Percentiles rank a stretch among this genome's conserved stretches.
phyloP scores from a whole-genome alignment of 108 stramenopile genomes.

The Nitzschia putrida region DNA sequence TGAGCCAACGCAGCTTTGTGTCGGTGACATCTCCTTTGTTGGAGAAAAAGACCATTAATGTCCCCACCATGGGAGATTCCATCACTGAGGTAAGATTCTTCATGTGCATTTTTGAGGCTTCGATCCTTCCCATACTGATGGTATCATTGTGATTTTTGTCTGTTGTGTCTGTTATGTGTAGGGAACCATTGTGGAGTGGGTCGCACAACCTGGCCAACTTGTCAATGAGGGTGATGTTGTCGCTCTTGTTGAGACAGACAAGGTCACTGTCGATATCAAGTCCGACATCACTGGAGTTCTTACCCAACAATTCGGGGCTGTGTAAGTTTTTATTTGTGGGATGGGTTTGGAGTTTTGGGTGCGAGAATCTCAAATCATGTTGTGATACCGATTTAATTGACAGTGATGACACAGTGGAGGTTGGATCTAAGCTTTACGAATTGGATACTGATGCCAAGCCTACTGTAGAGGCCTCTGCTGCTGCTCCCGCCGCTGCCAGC shows the following conservation, averaged over 20 bases:
- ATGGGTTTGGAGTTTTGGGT: too few relatives aligned
- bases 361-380: background rate
- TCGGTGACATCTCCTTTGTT: slow-evolving; percentile 37
- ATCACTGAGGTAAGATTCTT: slow-evolving; percentile 61
- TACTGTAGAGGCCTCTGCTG: slow-evolving; percentile 30
- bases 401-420: slow-evolving; percentile 82
- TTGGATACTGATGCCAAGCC: slow-evolving; percentile 72
- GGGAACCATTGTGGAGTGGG: slow-evolving; percentile 91
- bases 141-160: slow-evolving; percentile 4
- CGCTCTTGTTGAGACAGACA: slow-evolving; percentile 89
- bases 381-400: background rate
- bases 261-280: slow-evolving; percentile 93
- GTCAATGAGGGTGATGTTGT: slow-evolving; percentile 86
- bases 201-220: slow-evolving; percentile 62
- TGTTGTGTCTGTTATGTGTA: slow-evolving; percentile 24
- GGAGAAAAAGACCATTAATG: slow-evolving; percentile 65
- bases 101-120: background rate
- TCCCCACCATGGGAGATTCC: slow-evolving; percentile 84
- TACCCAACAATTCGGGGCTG: slow-evolving; percentile 66
- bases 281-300: slow-evolving; percentile 78
- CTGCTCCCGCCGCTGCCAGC: slow-evolving; percentile 20
- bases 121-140: slow-evolving; percentile 1
- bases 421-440: slow-evolving; percentile 76
- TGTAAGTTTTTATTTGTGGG: slow-evolving; percentile 40
- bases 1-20: slow-evolving; percentile 15